These are phyloP conservation scores for Aspergillus carlsbadensis DNA, from an alignment of 495 filamentous ascomycete species.

Conservation along the genomic window DNA sequence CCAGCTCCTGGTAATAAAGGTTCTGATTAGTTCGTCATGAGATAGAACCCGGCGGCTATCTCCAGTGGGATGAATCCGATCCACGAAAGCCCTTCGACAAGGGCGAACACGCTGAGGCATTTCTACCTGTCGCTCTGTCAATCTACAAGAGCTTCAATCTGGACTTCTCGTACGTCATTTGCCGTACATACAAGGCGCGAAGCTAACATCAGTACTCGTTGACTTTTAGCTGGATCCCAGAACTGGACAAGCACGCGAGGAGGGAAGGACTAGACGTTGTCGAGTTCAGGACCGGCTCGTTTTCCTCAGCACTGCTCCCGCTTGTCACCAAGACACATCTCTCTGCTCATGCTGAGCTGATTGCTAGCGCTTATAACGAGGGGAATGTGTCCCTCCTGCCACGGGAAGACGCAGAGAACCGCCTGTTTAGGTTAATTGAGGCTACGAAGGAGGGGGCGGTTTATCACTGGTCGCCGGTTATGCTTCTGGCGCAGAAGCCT, in stretches of 20 bases:
- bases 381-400: neutral
- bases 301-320: neutral
- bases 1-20: no score
- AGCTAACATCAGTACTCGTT: no score
- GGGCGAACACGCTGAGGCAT: neutral
- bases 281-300: neutral
- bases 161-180: neutral
- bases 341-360: neutral
- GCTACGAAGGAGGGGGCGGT: neutral
- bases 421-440: neutral
- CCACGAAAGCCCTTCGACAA: neutral
- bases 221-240: no score
- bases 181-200: no score
- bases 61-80: constrained; percentile 6
- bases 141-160: neutral
- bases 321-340: neutral
- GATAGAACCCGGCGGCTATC: constrained; percentile 1
- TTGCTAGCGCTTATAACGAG: neutral
- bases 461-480: neutral
- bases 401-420: neutral
- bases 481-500: constrained; percentile 1
- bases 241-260: no score
- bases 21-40: neutral
- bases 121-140: neutral
- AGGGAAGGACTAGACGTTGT: neutral